Percentiles rank a stretch among this genome's conserved stretches.
Conservation (phyloP, 2,329 filamentous ascomycete genomes). For the Pseudogymnoascus sp. region DNA sequence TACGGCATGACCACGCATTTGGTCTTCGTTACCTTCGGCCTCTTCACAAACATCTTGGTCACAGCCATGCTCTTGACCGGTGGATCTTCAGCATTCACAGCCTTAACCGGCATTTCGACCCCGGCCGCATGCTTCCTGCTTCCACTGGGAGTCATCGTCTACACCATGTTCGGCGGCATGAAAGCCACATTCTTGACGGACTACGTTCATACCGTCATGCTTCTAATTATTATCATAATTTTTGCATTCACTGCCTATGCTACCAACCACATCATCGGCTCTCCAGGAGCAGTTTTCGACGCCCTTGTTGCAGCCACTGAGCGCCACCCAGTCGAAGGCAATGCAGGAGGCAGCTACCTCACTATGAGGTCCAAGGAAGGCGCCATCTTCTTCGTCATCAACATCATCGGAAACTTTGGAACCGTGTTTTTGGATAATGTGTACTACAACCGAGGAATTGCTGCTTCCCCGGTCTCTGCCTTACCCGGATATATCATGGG, state of each 20-base stretch:
- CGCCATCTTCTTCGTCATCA: constrained; percentile 86
- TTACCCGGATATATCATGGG: constrained; percentile 71
- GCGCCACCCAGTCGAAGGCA: constrained; percentile 69
- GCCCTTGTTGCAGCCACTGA: constrained; percentile 61
- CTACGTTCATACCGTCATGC: constrained; percentile 78
- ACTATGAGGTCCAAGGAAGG: constrained; percentile 80
- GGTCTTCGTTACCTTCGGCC: constrained; percentile 74
- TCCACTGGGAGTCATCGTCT: constrained; percentile 72
- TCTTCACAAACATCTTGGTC: constrained; percentile 81
- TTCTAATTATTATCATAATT: constrained; percentile 77
- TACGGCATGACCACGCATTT: constrained; percentile 68
- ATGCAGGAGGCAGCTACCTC: constrained; percentile 73
- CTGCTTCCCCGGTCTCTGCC: constrained; percentile 75
- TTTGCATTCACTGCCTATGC: constrained; percentile 80
- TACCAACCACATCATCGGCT: constrained; percentile 64
- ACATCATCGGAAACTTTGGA: constrained; percentile 76
- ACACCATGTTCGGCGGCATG: constrained; percentile 71
- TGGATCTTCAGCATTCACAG: constrained; percentile 65
- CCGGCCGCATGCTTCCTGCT: constrained; percentile 79
- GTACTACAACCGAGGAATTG: constrained; percentile 92
- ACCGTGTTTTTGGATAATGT: constrained; percentile 76
- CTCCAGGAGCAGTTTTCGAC: constrained; percentile 71
- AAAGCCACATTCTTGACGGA: constrained; percentile 81
- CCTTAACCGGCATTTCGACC: constrained; percentile 67
- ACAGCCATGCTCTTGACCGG: constrained; percentile 85